Percentiles rank a stretch among this genome's conserved stretches.
phyloP scores from a whole-genome alignment of 306 rosid genomes.

The Begonia masoniana region DNA sequence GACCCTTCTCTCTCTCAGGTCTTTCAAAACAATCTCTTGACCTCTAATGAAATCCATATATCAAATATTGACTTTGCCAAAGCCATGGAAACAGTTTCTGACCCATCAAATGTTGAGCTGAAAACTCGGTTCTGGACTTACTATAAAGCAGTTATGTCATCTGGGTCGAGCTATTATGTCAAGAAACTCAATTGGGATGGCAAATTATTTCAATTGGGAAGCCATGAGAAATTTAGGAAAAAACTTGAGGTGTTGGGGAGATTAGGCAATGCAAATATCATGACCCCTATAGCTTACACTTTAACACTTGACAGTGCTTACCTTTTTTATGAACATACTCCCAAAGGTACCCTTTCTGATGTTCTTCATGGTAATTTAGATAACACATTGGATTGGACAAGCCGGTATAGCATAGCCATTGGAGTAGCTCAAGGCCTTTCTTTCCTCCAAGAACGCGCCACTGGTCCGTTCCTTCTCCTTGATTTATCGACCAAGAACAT shows the following conservation, averaged over 20 bases:
- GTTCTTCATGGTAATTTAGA: slow-evolving; percentile 49
- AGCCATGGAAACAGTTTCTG: slow-evolving; percentile 59
- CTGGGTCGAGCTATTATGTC: slow-evolving; percentile 56
- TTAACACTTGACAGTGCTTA: slow-evolving; percentile 54
- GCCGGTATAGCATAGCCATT: slow-evolving; percentile 77
- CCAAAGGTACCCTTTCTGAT: slow-evolving; percentile 61
- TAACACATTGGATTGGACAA: slow-evolving; percentile 62
- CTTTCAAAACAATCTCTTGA: slow-evolving; percentile 37
- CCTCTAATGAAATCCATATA: slow-evolving; percentile 56
- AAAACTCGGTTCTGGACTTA: slow-evolving; percentile 83
- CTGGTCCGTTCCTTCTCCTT: slow-evolving; percentile 69
- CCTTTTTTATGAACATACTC: slow-evolving; percentile 51
- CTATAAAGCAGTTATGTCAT: slow-evolving; percentile 60
- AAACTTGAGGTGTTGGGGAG: slow-evolving; percentile 56
- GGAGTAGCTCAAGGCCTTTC: slow-evolving; percentile 90
- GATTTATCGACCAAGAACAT: slow-evolving; percentile 72
- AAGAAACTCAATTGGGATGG: slow-evolving; percentile 82
- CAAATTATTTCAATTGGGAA: slow-evolving; percentile 53
- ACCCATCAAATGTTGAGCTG: slow-evolving; percentile 36
- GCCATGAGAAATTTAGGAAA: slow-evolving; percentile 35
- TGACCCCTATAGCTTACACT: slow-evolving; percentile 77
- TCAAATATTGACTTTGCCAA: slow-evolving; percentile 57
- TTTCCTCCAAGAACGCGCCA: slow-evolving; percentile 64
- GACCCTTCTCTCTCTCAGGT: slow-evolving; percentile 30
- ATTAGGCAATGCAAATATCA: slow-evolving; percentile 79